Conservation (phyloP, 257 asterid species). For the Euphrasia confusa region DNA sequence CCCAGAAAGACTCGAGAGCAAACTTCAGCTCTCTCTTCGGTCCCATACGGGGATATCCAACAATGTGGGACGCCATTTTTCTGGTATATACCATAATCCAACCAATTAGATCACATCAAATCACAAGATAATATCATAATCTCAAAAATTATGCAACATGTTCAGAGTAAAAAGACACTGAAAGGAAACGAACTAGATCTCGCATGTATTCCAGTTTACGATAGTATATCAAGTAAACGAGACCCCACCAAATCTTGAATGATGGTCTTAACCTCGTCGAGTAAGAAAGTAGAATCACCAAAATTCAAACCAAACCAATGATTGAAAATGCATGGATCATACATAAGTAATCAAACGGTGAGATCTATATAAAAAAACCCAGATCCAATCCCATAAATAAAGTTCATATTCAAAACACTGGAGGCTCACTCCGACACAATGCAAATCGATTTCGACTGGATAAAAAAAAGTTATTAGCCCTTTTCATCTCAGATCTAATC, state of each 20-base stretch:
- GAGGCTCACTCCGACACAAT: slow-evolving; percentile 25
- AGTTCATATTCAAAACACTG: slow-evolving; percentile 29
- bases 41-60: slow-evolving; percentile 98
- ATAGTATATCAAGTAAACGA: neutral
- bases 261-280: neutral
- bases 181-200: slow-evolving; percentile 6
- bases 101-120: slow-evolving; percentile 10
- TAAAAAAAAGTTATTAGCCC: slow-evolving; percentile 16
- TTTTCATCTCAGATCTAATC: slow-evolving; percentile 36
- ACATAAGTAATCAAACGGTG: slow-evolving; percentile 14
- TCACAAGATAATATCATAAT: neutral
- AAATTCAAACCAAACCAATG: neutral
- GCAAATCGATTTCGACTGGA: slow-evolving; percentile 32
- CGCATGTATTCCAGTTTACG: slow-evolving; percentile 3
- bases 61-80: slow-evolving; percentile 87
- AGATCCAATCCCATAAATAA: slow-evolving; percentile 30
- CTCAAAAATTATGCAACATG: neutral
- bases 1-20: slow-evolving; percentile 68
- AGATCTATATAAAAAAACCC: slow-evolving; percentile 28
- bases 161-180: neutral
- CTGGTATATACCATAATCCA: slow-evolving; percentile 30
- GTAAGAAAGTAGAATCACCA: neutral
- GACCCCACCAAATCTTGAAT: neutral
- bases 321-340: slow-evolving; percentile 16
- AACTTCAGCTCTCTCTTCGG: slow-evolving; percentile 96